A percentile compares a stretch with the other conserved stretches of the same genome.
phyloP scores from a whole-genome alignment of 2,329 filamentous ascomycete species.

The Hymenoscyphus linearis region DNA sequence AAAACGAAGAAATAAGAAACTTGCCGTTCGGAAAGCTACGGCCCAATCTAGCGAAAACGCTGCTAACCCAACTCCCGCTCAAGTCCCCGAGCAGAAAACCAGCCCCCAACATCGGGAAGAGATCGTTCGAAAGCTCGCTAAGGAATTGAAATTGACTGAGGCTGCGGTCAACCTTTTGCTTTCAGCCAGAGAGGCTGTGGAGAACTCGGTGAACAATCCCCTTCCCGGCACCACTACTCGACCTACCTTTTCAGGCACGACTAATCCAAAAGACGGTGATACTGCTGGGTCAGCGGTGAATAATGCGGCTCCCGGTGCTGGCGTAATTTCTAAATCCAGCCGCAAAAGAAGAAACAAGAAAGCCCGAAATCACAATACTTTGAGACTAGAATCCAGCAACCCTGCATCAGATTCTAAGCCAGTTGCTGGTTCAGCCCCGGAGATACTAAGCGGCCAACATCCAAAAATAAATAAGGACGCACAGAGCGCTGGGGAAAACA shows the following conservation, averaged over 20 bases:
- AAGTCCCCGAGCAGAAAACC: not conserved
- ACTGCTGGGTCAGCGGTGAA: not conserved
- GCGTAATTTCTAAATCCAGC: not conserved
- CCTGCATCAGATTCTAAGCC: not conserved
- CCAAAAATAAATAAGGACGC: not conserved
- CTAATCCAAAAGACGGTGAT: not conserved
- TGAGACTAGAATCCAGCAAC: not conserved
- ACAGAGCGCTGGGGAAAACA: not conserved
- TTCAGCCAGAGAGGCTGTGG: not conserved
- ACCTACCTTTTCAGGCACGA: not conserved
- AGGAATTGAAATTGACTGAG: not conserved
- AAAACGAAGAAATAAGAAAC: not conserved
- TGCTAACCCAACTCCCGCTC: not conserved
- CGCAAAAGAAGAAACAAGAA: not conserved
- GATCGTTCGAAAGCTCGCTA: not conserved
- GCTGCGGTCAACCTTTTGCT: not conserved
- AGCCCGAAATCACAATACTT: not conserved
- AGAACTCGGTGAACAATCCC: not conserved
- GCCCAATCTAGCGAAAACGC: not conserved
- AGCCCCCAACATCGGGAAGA: not conserved
- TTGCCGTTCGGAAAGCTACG: not conserved
- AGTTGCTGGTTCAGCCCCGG: not conserved
- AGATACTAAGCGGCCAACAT: not conserved
- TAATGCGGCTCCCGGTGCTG: not conserved
- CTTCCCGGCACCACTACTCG: not conserved